A percentile compares a stretch with the other conserved stretches of the same genome.
phyloP scores from a whole-genome alignment of 257 asterid genomes.

The Ilex asprella region DNA sequence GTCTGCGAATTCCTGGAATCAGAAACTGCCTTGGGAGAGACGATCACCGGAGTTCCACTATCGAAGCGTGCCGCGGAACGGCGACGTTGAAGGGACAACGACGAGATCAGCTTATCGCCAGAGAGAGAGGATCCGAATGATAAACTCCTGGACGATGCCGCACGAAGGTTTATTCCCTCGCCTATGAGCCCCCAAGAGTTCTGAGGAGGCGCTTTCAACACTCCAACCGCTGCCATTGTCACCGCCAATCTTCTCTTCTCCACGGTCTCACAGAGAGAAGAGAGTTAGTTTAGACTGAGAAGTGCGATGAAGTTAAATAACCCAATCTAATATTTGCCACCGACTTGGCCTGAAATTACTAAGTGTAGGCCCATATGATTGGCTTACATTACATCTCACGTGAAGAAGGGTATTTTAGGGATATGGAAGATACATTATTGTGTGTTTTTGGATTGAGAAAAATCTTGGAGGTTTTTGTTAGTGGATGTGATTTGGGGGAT shows the following conservation, averaged over 20 bases:
- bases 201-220: constrained; percentile 20
- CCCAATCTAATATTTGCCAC: constrained; percentile 8
- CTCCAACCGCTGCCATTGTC: constrained; percentile 44
- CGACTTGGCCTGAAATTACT: neutral
- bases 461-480: neutral
- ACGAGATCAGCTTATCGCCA: constrained; percentile 27
- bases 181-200: neutral
- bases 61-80: constrained; percentile 15
- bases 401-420: constrained; percentile 15
- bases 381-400: neutral
- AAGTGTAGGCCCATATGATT: neutral
- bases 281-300: neutral
- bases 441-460: constrained; percentile 1
- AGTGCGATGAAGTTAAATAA: too few species aligned
- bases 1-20: constrained; percentile 92
- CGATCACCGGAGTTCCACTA: constrained; percentile 33
- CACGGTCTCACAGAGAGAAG: neutral
- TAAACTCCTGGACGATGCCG: constrained; percentile 36
- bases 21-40: constrained; percentile 84
- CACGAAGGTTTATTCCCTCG: constrained; percentile 12
- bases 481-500: too few species aligned
- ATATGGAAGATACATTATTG: neutral
- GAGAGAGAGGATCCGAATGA: constrained; percentile 51
- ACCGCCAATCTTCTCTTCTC: neutral
- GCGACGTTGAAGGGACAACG: constrained; percentile 17